A percentile compares a stretch with the other conserved stretches of the same genome.
Evolutionary conservation across 257 asterid species (phyloP).

Genomic region (Solanum habrochaites): DNA sequence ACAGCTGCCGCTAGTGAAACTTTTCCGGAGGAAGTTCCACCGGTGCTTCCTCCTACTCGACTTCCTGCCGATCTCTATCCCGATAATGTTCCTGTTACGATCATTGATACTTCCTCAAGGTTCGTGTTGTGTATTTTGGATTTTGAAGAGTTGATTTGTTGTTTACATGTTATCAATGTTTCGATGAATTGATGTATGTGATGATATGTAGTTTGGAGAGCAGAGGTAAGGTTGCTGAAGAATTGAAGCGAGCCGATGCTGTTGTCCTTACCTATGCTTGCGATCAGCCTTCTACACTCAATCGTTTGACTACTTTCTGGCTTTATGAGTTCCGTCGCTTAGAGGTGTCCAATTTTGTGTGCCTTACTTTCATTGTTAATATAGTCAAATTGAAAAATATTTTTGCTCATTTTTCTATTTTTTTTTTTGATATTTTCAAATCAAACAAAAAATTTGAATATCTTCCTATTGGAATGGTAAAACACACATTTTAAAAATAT

Average conservation of each 20-base stretch:
- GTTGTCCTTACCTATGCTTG: constrained; percentile 95
- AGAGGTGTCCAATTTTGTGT: constrained; percentile 32
- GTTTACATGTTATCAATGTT: neutral
- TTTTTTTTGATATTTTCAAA: neutral
- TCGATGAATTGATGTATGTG: neutral
- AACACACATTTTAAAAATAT: neutral
- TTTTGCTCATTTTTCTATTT: neutral
- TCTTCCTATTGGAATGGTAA: neutral
- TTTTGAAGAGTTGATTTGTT: neutral
- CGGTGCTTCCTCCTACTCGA: constrained; percentile 93
- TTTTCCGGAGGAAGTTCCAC: constrained; percentile 70
- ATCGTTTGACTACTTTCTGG: constrained; percentile 91
- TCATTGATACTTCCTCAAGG: constrained; percentile 95
- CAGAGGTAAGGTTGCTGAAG: constrained; percentile 87
- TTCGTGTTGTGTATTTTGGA: neutral
- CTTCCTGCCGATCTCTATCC: constrained; percentile 93
- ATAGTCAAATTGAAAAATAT: neutral
- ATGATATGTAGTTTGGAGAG: constrained; percentile 67
- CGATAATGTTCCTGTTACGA: constrained; percentile 63
- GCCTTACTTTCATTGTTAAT: neutral
- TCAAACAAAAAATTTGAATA: neutral
- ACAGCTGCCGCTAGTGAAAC: constrained; percentile 79
- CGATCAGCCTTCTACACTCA: constrained; percentile 78
- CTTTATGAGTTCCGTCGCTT: constrained; percentile 83
- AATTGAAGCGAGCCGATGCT: constrained; percentile 92